Base-by-base conservation (phyloP, 1,284 basidiomycete genomes). In the Albatrellus sp. region DNA sequence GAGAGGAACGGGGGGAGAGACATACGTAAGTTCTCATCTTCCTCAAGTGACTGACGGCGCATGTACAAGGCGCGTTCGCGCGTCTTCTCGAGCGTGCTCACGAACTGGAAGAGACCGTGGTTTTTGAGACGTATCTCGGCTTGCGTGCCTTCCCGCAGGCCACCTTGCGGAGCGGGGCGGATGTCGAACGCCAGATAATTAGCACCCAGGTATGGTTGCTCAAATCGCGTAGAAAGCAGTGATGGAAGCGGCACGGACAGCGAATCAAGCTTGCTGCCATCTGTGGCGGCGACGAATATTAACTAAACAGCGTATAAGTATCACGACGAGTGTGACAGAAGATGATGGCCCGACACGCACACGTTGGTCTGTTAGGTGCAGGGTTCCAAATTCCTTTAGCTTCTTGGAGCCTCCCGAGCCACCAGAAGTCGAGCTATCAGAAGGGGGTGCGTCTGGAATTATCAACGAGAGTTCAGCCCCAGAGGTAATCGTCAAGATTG, bases 11-110 rank as follows among this genome's bases (percentile, higher is more conserved):
- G 13, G 14, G 16, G 12, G 17, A 50, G 37, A 24, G n/a, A 76
- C 81, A 49, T 59, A 87, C 83, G 84, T 39, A 82, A 58, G n/a
- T 70, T 65, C 45, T 81, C 77, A 28, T 83, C 82, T 42, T 76
- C 72, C 44, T 65, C 56, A 50, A 69, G 60, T 38, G 66, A 60
- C 51, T 79, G 77, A 39, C 80, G 66, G 56, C 68, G 77, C 81
- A 83, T 84, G 53, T 80, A 82, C 37, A 85, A 75, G 20, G 76
- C 76, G 42, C 72, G 67, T 61, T 86, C 81, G 42, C 84, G 71
- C 31, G 80, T 75, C 66, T 86, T 85, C 63, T 85, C 80, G 43
- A 89, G 58, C 24, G 73, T 57, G 46, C 72, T 74, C 28, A 79
- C 75, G 54, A 88, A 88, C 57, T 76, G 68, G 54, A 85, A 85